phyloP scores from a whole-genome alignment of 306 rosid species.

The Citrullus mucosospermus region DNA sequence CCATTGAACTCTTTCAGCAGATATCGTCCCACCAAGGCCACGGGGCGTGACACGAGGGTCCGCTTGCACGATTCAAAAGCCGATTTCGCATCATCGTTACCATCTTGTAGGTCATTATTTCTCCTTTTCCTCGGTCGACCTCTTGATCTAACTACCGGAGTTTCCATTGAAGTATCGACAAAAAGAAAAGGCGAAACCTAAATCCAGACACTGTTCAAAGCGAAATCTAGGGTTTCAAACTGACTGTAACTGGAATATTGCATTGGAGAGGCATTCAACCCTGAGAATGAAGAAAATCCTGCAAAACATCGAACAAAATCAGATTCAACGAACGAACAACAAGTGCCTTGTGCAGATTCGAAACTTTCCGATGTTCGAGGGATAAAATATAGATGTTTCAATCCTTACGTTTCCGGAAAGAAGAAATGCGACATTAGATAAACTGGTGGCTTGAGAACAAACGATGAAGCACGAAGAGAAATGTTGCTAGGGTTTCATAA shows the following conservation, averaged over 20 bases:
- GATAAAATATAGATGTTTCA: not conserved
- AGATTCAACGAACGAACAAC: not conserved
- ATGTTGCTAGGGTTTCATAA: conserved; percentile 23
- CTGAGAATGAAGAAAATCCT: conserved; percentile 29
- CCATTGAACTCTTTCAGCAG: conserved; percentile 53
- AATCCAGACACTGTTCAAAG: conserved; percentile 2
- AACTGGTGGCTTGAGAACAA: not conserved
- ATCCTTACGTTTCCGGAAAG: not conserved
- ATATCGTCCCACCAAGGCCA: conserved; percentile 50
- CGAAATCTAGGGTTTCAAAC: conserved; percentile 14
- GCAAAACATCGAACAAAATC: not conserved
- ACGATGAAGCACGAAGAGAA: not conserved
- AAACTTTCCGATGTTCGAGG: not conserved
- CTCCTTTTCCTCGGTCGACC: conserved; percentile 89
- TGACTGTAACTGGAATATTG: not conserved
- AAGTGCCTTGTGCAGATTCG: not conserved
- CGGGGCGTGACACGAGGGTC: conserved; percentile 22
- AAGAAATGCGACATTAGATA: not conserved
- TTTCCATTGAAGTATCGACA: conserved; percentile 39
- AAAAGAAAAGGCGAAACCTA: conserved; percentile 6
- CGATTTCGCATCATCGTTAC: conserved; percentile 16
- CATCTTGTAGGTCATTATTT: conserved; percentile 33
- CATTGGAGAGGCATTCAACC: conserved; percentile 5
- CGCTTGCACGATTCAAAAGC: conserved; percentile 32
- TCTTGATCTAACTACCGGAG: conserved; percentile 46